phyloP scores from a whole-genome alignment of 495 filamentous ascomycete genomes.

The Annulohypoxylon maeteangense region DNA sequence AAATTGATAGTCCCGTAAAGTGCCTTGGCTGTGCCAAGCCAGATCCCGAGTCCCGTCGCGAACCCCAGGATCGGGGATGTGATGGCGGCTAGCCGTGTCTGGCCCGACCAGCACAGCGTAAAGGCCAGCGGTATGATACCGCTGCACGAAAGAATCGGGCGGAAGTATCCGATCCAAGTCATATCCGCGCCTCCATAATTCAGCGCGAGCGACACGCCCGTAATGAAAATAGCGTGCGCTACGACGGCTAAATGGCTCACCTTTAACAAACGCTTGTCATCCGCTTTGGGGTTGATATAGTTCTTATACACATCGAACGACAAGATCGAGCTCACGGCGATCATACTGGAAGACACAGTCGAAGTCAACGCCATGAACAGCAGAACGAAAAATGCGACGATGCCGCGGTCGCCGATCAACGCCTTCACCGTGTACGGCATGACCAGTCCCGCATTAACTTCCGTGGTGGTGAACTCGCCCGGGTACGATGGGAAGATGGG shows the following conservation, averaged over 20 bases:
- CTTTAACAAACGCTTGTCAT: constrained; percentile 75
- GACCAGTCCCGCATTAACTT: constrained; percentile 82
- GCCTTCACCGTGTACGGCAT: constrained; percentile 83
- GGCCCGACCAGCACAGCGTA: constrained; percentile 78
- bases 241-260: constrained; percentile 78
- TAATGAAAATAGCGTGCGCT: constrained; percentile 77
- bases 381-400: constrained; percentile 78
- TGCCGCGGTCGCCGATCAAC: constrained; percentile 80
- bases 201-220: constrained; percentile 75
- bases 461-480: constrained; percentile 66
- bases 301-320: constrained; percentile 85
- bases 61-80: constrained; percentile 76
- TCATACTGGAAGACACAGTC: constrained; percentile 81
- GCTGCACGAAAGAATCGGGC: constrained; percentile 81
- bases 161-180: constrained; percentile 74
- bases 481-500: constrained; percentile 73
- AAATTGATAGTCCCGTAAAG: constrained; percentile 76
- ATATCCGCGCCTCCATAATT: constrained; percentile 64
- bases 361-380: constrained; percentile 92
- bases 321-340: constrained; percentile 84
- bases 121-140: constrained; percentile 79
- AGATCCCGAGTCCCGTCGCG: constrained; percentile 74
- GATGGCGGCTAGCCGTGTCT: constrained; percentile 75
- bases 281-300: constrained; percentile 62
- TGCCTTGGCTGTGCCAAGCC: constrained; percentile 80